These are phyloP conservation scores for Leptoxyphium fumago DNA, from an alignment of 2,329 filamentous ascomycete species.

Conservation along the genomic window DNA sequence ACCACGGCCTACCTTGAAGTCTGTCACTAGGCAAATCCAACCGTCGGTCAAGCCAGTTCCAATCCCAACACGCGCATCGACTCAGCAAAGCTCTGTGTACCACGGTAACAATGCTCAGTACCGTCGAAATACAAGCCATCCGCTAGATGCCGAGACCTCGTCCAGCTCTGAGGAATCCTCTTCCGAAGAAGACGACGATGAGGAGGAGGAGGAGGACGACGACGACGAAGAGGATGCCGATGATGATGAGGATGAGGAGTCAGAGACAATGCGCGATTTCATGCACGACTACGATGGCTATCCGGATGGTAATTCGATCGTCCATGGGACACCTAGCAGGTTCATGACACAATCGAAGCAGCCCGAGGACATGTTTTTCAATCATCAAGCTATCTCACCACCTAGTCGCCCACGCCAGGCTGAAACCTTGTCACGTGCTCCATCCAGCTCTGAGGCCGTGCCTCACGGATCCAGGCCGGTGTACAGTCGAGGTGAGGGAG, in stretches of 20 bases:
- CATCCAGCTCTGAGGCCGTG: slow-evolving; percentile 13
- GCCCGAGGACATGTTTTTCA: slow-evolving; percentile 9
- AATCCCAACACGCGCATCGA: too few relatives aligned
- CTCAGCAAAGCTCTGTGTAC: too few relatives aligned
- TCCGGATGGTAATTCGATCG: slow-evolving; percentile 20
- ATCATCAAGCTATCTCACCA: slow-evolving; percentile 8
- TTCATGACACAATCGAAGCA: slow-evolving; percentile 17
- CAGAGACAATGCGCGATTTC: slow-evolving; percentile 9
- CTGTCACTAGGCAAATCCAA: too few relatives aligned
- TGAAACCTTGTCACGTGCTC: slow-evolving; percentile 6
- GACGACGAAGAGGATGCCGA: slow-evolving; percentile 5
- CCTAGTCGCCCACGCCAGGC: slow-evolving; percentile 1
- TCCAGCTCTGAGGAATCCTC: slow-evolving; percentile 3
- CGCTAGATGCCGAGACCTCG: background rate
- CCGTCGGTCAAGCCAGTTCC: too few relatives aligned
- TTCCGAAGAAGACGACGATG: slow-evolving; percentile 2
- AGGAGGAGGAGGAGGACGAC: slow-evolving; percentile 4
- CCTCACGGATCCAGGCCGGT: slow-evolving; percentile 11
- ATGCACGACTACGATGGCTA: slow-evolving; percentile 14
- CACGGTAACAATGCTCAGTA: background rate
- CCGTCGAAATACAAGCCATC: background rate
- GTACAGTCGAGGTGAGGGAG: slow-evolving; percentile 16
- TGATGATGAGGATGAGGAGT: slow-evolving; percentile 5
- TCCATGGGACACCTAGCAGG: slow-evolving; percentile 20
- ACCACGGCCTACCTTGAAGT: too few relatives aligned